Base-by-base conservation (phyloP, 257 asterid genomes). In the Solanum bulbocastanum region DNA sequence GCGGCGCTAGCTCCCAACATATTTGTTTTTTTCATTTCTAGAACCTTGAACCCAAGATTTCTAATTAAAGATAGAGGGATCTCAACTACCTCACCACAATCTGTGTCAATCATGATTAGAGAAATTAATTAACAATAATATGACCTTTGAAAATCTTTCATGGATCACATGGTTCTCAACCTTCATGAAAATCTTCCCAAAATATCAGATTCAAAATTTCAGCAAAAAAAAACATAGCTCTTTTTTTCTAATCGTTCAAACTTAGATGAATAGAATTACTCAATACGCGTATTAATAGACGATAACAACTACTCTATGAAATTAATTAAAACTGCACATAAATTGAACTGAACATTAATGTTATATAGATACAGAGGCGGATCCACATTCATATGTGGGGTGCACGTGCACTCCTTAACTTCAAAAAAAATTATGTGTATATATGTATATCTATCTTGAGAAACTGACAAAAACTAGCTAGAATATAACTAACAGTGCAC, bases 11-110 rank as follows among this genome's bases (percentile, higher is more conserved):
- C 15, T 62, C 71, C 3, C 4, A n/a, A 62, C 3, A 52, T 52
- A 5, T 52, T 52, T 49, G 1, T 14, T 52, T 49, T 13, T 52
- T 52, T 5, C 9, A 52, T 52, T 52, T 6, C 3, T 46, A 46
- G 18, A 49, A 5, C 0, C 3, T n/a, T 11, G 6, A 62, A 10
- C 1, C 0, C 33, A 3, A n/a, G 1, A 10, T n/a, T n/a, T 65
- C 2, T 65, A 0, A 65, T 65, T 10, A 65, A 65, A 23, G 7
- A 5, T 62, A 33, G 3, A 62, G 2, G 0, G 0, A 65, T n/a
- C 16, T 65, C 4, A 65, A 65, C 8, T 3, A 65, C 0, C 14
- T 5, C 8, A 65, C 27, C 15, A 65, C 4, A 65, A 4, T 65
- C 15, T 2, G 2, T 65, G 14, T 65, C 4, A 1, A 60, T 60